Percentiles rank a stretch among this genome's conserved stretches.
These are phyloP conservation scores for Mycosphaerella sp. DNA, from an alignment of 2,329 filamentous ascomycete species.

Conservation along the genomic window DNA sequence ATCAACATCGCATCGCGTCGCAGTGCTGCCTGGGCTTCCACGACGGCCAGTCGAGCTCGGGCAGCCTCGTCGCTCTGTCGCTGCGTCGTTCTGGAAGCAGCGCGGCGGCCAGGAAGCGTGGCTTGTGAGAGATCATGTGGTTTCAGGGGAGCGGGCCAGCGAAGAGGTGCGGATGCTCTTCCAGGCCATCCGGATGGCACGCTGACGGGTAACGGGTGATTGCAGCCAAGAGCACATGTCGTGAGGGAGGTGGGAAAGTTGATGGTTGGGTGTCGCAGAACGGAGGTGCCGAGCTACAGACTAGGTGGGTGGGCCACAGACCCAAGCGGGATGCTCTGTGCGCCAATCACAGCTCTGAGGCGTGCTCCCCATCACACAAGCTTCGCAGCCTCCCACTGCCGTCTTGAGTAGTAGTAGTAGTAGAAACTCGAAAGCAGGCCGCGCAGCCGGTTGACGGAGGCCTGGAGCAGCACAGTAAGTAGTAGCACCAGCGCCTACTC, in stretches of 20 bases:
- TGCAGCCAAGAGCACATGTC: conserved; percentile 7
- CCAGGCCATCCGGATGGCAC: conserved; percentile 18
- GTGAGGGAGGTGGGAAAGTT: conserved; percentile 9
- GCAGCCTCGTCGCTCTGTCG: conserved; percentile 13
- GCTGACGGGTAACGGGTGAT: conserved; percentile 3
- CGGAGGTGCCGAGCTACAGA: conserved; percentile 3
- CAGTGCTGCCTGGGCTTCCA: conserved; percentile 13
- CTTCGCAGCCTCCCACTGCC: conserved; percentile 18
- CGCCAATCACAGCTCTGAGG: conserved; percentile 10
- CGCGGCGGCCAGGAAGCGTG: conserved; percentile 17
- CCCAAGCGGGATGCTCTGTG: conserved; percentile 11
- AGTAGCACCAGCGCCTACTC: conserved; percentile 22
- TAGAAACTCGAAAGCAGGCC: too few relatives aligned
- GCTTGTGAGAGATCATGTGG: conserved; percentile 18
- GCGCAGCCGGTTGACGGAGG: too few relatives aligned
- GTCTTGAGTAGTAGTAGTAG: too few relatives aligned
- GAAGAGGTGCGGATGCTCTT: conserved; percentile 13
- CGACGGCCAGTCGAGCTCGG: conserved; percentile 18
- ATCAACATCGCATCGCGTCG: conserved; percentile 5
- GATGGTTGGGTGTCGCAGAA: conserved; percentile 17
- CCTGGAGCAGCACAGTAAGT: too few relatives aligned
- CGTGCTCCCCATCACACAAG: conserved; percentile 6
- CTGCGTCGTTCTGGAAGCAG: conserved; percentile 22
- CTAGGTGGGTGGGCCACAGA: conserved; percentile 3
- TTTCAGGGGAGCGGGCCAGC: conserved; percentile 20